Base-by-base conservation (phyloP, 257 asterid species). In the Verbena officinalis region DNA sequence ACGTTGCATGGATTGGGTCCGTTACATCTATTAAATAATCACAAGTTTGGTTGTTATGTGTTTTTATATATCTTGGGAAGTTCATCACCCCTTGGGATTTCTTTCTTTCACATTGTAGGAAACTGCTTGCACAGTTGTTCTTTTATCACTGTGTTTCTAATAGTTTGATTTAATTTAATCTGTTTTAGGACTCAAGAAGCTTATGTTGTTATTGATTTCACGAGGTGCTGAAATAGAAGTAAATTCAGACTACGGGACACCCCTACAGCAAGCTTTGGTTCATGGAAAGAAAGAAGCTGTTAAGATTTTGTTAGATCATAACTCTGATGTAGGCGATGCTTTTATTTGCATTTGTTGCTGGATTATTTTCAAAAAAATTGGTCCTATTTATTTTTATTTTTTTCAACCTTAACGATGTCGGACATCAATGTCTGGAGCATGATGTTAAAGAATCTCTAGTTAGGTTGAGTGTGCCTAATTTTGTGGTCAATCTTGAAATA, bases 221-320 rank as follows among this genome's bases (percentile, higher is more conserved):
- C 17, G 31, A 17, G 68, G 68, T 30, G 68, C 58, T 17, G 56
- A 62, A 4, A 31, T 46, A 30, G 56, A 62, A 20, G 54, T 46
- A 11, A n/a, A 27, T 33, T 15, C 38, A 7, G 48, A 33, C 17
- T 19, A 50, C 2, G 48, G 34, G 12, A 62, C 68, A 2, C 58
- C 68, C 3, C 20, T 48, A 50, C 58, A 30, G 31, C 9, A 2
- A 12, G 68, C 57, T 13, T 6, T 31, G 33, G 5, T 34, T 11
- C 12, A 5, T 16, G 68, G 58, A 36, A 48, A 48, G 21, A 44
- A 38, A 17, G 64, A 55, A 40, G 72, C 48, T 19, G 72, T 67
- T 3, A 7, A 13, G 51, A 36, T 55, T 16, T 24, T 55, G 17
- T 55, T 67, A 22, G 21, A 45, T 5, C 54, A 67, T 22, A 17